Base-by-base conservation (phyloP, 2,329 filamentous ascomycete genomes). In the Microdochium trichocladiopsis region DNA sequence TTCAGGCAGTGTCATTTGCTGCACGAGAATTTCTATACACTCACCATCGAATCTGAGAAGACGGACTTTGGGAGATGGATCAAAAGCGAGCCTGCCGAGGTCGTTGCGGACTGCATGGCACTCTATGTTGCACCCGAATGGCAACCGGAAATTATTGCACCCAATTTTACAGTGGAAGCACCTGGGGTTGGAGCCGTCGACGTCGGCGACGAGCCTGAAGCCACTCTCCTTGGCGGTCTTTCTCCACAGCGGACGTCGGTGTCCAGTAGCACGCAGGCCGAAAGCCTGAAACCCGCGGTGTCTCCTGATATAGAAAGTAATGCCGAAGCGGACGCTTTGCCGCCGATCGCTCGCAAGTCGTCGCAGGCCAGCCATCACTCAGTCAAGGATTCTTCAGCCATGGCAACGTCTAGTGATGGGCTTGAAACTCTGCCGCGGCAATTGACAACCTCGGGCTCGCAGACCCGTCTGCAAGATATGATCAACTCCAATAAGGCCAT, bases 21-120 rank as follows among this genome's bases (percentile, higher is more conserved):
- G 16, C 89, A 94, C 64, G 86, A 88, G n/a, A 92, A 92, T 66
- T 93, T 94, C 66, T 92, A 89, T 64, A 86, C 79, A 36, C 76
- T 88, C 47, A 93, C 88, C 0, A 78, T 89, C 48, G 89, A 94
- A 56, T 87, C 89, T 2, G 89, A 94, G 65, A 81, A 91, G 63
- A 84, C 78, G 1, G 88, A 94, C 61, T 78, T 83, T 55, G 84
- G 86, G 43, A 82, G 88, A 50, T 94, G 87, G 86, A 80, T 90
- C 61, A 90, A 88, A 59, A 87, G 85, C 59, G 88, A 92, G 57
- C 83, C 88, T 8, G 82, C 88, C 1, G 89, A 93, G 65, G 84
- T 94, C 2, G 86, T 92, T 1, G 86, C 87, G 2, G 84, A 90
- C 58, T 94, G 90, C 58, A 86, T 90, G 74, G 82, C 80, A 50